Conservation (phyloP, 257 asterid genomes). For the Solanum paucissectum region DNA sequence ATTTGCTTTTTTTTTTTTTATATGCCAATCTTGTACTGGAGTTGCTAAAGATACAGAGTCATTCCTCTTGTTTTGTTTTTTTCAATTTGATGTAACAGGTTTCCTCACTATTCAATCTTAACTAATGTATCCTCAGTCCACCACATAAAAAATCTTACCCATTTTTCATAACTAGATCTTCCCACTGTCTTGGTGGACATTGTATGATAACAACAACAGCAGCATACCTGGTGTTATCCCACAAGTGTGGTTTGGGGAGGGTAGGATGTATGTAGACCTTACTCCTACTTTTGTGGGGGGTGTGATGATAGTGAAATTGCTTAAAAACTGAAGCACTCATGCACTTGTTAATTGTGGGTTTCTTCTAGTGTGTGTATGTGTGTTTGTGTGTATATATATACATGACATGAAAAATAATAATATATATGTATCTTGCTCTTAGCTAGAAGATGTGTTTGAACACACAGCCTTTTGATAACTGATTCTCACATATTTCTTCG, state of each 20-base stretch:
- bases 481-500: neutral
- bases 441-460: neutral
- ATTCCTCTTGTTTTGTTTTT: neutral
- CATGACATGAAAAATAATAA: neutral
- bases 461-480: neutral
- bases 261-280: neutral
- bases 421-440: neutral
- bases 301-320: neutral
- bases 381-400: neutral
- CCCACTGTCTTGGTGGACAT: neutral
- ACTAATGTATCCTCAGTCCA: neutral
- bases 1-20: neutral
- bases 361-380: neutral
- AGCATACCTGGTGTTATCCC: neutral
- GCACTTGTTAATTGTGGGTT: neutral
- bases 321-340: neutral
- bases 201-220: neutral
- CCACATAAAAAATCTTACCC: neutral
- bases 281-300: neutral
- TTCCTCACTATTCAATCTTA: neutral
- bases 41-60: neutral
- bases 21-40: neutral
- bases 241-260: neutral
- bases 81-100: neutral
- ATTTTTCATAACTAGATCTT: neutral